These are phyloP conservation scores for Asterophora lycoperdoides DNA, from an alignment of 768 basidiomycete species.

Conservation along the genomic window DNA sequence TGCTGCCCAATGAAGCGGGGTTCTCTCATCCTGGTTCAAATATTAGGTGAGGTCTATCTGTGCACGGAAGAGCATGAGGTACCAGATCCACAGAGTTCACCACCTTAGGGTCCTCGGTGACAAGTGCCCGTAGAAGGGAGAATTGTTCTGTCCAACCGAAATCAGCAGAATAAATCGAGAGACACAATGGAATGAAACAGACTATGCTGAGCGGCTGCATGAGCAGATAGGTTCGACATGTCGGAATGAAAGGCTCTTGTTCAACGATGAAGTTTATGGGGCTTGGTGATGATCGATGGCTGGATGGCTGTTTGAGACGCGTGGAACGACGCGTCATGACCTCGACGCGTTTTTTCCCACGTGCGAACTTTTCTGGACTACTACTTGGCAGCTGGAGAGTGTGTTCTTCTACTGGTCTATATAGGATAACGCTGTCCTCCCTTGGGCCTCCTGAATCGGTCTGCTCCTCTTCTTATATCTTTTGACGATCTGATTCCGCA, in stretches of 20 bases:
- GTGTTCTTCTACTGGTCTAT: no score
- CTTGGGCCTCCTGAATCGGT: no score
- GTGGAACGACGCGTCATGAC: slow-evolving; percentile 3
- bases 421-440: no score
- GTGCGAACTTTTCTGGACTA: no score
- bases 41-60: not conserved
- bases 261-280: not conserved
- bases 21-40: slow-evolving; percentile 60
- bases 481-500: no score
- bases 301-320: no score
- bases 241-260: not conserved
- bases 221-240: slow-evolving; percentile 40
- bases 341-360: no score
- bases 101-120: slow-evolving; percentile 56
- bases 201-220: slow-evolving; percentile 72
- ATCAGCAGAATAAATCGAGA: not conserved
- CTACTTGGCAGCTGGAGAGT: no score
- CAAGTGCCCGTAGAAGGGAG: slow-evolving; percentile 61
- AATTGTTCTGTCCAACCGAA: slow-evolving; percentile 51
- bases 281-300: no score
- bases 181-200: no score
- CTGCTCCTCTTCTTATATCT: no score
- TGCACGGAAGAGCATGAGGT: slow-evolving; percentile 13
- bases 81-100: slow-evolving; percentile 65
- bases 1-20: slow-evolving; percentile 84